Evolutionary conservation across 2,329 filamentous ascomycete species (phyloP).

Genomic region (Diplodia seriata): DNA sequence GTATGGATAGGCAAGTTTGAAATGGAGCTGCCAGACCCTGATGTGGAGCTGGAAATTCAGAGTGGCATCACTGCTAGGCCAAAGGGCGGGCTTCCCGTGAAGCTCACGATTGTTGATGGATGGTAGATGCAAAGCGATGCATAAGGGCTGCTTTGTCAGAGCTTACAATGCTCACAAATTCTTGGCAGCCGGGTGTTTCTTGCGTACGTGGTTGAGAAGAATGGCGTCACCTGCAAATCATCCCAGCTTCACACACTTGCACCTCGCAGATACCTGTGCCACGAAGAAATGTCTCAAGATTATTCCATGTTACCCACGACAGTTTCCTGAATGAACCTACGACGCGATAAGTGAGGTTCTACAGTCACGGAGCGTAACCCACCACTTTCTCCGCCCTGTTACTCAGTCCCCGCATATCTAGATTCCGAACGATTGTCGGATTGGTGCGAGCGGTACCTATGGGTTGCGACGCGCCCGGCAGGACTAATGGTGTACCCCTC

Average conservation of each 20-base stretch:
- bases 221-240: not conserved
- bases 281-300: not conserved
- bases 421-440: not conserved
- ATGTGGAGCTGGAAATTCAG: slow-evolving; percentile 68
- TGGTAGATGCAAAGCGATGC: slow-evolving; percentile 57
- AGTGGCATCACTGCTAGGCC: slow-evolving; percentile 76
- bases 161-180: slow-evolving; percentile 20
- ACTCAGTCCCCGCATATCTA: not conserved
- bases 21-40: slow-evolving; percentile 60
- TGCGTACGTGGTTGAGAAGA: not conserved
- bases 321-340: not conserved
- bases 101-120: slow-evolving; percentile 69
- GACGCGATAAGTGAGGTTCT: not conserved
- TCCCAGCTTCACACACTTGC: not conserved
- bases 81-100: slow-evolving; percentile 73
- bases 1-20: slow-evolving; percentile 78
- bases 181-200: not conserved
- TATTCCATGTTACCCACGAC: not conserved
- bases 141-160: slow-evolving; percentile 16
- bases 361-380: not conserved
- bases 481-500: not conserved
- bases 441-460: not conserved
- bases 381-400: not conserved
- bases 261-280: not conserved
- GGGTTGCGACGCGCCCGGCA: not conserved